Evolutionary conservation across 1,139 yeast species (phyloP), one percentile per base, ranked within the genome.

Genomic region (Eremothecium coryli): DNA sequence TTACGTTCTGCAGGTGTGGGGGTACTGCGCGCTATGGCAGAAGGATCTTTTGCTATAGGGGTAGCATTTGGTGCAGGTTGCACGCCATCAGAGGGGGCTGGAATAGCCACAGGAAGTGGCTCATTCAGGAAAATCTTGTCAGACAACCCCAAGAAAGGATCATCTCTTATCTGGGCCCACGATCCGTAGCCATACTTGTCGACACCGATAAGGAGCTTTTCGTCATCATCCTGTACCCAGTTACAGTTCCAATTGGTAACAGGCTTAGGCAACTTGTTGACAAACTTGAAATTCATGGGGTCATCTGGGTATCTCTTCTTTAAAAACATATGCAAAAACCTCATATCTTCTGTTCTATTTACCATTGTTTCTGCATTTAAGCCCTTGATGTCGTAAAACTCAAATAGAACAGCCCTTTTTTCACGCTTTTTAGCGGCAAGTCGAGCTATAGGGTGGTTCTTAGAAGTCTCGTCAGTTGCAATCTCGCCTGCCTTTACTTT

Each of bases 101-200:
- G 28, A 14, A 49, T 38, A 4, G 52, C 49, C 26, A 31, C 4
- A 6, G 24, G 7, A 5, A 20, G 16, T 14, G 32, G 34, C 11
- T 63, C 66, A 36, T 58, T 84, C 47, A 88, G 66, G 52, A 75
- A 88, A 43, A 88, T 62, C 62, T 84, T 88, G 49, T 85, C 85
- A 42, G 86, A 84, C 44, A 93, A 67, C 10, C 90, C 93, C 40
- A 93, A 68, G 38, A 84, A 71, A 1, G 98, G 97, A 61, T 93
- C 98, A 60, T 90, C 98, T 54, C 98, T 68, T 31, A 93, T 88
- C 54, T 82, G 88, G 5, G 72, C 60, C 98, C 98, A 93, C 1
- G 95, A 80, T 14, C 98, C 98, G 54, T 85, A 90, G 0, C 99
- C 99, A 59, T 88, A 85, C 58, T 85, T 86, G 54, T 74, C 72